Conservation (phyloP, 768 basidiomycete genomes). For the Trichaptum fuscoviolaceum region DNA sequence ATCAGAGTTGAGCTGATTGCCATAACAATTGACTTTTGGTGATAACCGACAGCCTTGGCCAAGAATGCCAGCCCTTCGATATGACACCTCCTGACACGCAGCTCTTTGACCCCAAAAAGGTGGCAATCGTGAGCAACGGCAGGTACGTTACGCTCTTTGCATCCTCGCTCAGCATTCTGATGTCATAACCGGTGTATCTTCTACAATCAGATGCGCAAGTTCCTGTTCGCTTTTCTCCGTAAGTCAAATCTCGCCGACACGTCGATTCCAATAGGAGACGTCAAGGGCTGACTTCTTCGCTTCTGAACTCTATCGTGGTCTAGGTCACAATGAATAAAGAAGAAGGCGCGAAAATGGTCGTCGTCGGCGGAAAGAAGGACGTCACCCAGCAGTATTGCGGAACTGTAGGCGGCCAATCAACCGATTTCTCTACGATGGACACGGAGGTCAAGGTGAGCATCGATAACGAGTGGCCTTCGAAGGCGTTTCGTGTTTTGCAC, state of each 20-base stretch:
- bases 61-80: conserved; percentile 31
- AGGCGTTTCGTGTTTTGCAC: background rate
- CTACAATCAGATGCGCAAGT: conserved; percentile 17
- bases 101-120: conserved; percentile 44
- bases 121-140: conserved; percentile 55
- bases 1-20: conserved; percentile 4
- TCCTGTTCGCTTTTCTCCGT: conserved; percentile 26
- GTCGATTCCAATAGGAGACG: background rate
- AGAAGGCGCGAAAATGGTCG: conserved; percentile 52
- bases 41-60: conserved; percentile 20
- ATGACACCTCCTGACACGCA: conserved; percentile 33
- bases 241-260: conserved; percentile 10
- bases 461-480: background rate
- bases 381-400: conserved; percentile 54
- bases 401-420: conserved; percentile 58
- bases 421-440: conserved; percentile 52
- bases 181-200: conserved; percentile 11
- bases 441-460: conserved; percentile 52
- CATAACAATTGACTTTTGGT: background rate
- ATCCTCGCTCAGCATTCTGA: background rate
- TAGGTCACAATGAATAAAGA: conserved; percentile 57
- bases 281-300: background rate
- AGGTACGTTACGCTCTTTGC: conserved; percentile 47
- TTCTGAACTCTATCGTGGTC: background rate
- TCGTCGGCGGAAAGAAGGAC: conserved; percentile 46